A percentile compares a stretch with the other conserved stretches of the same genome.
phyloP scores from a whole-genome alignment of 208 protist genomes.

The Wallacemonas sp. region DNA sequence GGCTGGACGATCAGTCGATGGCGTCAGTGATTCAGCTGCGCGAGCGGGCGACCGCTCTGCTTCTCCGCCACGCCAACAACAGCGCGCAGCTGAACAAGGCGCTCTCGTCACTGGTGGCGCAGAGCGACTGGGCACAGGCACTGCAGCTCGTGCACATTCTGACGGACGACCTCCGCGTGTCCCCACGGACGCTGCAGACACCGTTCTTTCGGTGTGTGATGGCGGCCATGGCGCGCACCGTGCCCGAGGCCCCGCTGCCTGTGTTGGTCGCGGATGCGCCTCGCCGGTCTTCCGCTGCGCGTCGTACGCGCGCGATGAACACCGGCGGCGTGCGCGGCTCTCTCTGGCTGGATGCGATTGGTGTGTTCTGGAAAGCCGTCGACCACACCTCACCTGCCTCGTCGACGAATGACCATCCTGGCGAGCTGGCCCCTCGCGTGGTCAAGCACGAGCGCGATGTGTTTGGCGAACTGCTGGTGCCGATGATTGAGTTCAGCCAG shows the following conservation, averaged over 20 bases:
- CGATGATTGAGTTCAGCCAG: conserved; percentile 50
- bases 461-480: conserved; percentile 45
- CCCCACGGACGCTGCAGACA: conserved; percentile 3
- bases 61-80: conserved; percentile 13
- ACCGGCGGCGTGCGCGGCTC: conserved; percentile 6
- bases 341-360: conserved; percentile 53
- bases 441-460: conserved; percentile 49
- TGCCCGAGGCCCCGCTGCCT: background rate
- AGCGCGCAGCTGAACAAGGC: conserved; percentile 2
- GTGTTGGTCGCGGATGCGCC: too few species aligned
- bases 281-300: too few species aligned
- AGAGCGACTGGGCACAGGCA: conserved; percentile 24
- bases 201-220: conserved; percentile 19
- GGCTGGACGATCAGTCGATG: background rate
- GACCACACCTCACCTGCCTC: conserved; percentile 42
- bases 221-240: background rate
- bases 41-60: conserved; percentile 12
- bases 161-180: conserved; percentile 17
- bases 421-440: background rate
- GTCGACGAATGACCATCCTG: background rate
- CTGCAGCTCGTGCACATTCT: conserved; percentile 25
- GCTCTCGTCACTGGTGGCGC: conserved; percentile 8
- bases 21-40: conserved; percentile 1
- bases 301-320: too few species aligned
- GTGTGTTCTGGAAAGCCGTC: conserved; percentile 77